Conservation (phyloP, 2,329 filamentous ascomycete species). For the Botrytis byssoidea region DNA sequence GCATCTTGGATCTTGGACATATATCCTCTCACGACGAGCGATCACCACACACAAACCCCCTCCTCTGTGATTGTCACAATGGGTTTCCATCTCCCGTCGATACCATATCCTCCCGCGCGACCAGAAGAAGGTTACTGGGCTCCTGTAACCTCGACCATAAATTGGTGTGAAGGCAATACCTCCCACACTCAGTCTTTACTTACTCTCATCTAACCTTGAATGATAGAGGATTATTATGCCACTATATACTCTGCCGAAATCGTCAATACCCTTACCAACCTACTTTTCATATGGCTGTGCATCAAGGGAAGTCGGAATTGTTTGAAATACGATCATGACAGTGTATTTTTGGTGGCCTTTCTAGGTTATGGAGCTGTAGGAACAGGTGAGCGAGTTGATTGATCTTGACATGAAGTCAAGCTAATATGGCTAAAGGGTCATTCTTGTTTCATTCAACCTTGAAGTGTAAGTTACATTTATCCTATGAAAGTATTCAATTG, state of each 20-base stretch:
- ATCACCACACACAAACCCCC: neutral
- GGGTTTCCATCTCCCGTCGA: slow-evolving; percentile 32
- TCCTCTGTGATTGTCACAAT: slow-evolving; percentile 22
- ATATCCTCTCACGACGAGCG: neutral
- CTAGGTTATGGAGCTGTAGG: slow-evolving; percentile 43
- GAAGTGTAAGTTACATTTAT: slow-evolving; percentile 39
- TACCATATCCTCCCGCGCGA: slow-evolving; percentile 39
- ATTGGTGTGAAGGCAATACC: slow-evolving; percentile 74
- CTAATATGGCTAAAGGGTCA: slow-evolving; percentile 18
- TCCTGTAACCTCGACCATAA: slow-evolving; percentile 43
- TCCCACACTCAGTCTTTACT: slow-evolving; percentile 1
- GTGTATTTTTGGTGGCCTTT: slow-evolving; percentile 70
- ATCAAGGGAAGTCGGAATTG: slow-evolving; percentile 74
- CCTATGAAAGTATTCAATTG: neutral
- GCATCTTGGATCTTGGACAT: neutral
- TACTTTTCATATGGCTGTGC: slow-evolving; percentile 77
- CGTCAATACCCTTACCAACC: slow-evolving; percentile 77
- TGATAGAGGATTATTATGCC: slow-evolving; percentile 67
- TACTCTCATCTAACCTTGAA: slow-evolving; percentile 19
- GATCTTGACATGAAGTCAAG: neutral
- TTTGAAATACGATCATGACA: slow-evolving; percentile 67
- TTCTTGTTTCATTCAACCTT: slow-evolving; percentile 44
- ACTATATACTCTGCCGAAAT: slow-evolving; percentile 75
- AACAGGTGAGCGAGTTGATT: slow-evolving; percentile 31
- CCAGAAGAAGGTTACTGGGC: slow-evolving; percentile 39